Evolutionary conservation across 192 early-diverging fungal genomes (phyloP).

Genomic region (Oehlia diaphana): DNA sequence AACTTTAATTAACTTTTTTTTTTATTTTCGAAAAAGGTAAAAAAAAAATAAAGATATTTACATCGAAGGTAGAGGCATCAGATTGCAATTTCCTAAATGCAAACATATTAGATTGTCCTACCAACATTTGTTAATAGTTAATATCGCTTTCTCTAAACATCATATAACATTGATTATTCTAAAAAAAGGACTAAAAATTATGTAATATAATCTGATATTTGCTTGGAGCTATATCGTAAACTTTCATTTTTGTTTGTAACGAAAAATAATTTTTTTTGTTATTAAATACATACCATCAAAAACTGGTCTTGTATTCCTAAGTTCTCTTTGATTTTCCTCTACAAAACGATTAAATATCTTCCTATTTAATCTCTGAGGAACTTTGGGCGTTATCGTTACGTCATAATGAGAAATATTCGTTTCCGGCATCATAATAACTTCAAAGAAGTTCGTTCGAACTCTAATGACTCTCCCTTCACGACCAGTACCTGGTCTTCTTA

Average conservation of each 20-base stretch:
- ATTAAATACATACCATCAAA: slow-evolving; percentile 57
- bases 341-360: slow-evolving; percentile 69
- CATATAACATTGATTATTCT: no score
- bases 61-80: slow-evolving; percentile 53
- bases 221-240: no score
- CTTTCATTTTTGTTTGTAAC: no score
- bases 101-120: slow-evolving; percentile 80
- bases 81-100: slow-evolving; percentile 53
- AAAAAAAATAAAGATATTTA: slow-evolving; percentile 20
- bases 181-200: no score
- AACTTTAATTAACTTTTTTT: background rate
- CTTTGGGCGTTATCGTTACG: slow-evolving; percentile 70
- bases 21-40: background rate
- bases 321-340: slow-evolving; percentile 44
- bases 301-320: slow-evolving; percentile 65
- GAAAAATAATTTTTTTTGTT: no score
- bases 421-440: slow-evolving; percentile 62
- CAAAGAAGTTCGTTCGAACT: slow-evolving; percentile 76
- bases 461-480: slow-evolving; percentile 40
- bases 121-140: slow-evolving; percentile 48
- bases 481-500: slow-evolving; percentile 48
- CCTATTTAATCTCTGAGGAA: slow-evolving; percentile 71
- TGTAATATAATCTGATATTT: no score
- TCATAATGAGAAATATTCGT: slow-evolving; percentile 82
- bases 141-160: no score